phyloP scores from a whole-genome alignment of 1,284 basidiomycete species.

The Ceratobasidium sp. region DNA sequence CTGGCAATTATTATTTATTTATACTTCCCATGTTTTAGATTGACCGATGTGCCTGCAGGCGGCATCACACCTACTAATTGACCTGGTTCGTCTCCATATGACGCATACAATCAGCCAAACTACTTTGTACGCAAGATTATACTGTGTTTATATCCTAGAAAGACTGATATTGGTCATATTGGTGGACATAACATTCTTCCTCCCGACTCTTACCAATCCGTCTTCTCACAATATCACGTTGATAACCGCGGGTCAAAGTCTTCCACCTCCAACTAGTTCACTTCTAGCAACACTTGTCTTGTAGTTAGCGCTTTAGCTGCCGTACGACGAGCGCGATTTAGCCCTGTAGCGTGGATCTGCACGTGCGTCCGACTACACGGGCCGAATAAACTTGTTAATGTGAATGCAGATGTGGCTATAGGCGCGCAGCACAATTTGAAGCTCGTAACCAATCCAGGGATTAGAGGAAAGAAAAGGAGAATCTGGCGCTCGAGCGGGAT shows the following conservation, averaged over 20 bases:
- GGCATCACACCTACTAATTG: slow-evolving; percentile 47
- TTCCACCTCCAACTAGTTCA: slow-evolving; percentile 45
- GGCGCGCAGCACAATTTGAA: slow-evolving; percentile 13
- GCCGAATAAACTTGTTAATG: slow-evolving; percentile 1
- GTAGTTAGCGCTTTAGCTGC: slow-evolving; percentile 26
- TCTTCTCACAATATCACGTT: slow-evolving; percentile 40
- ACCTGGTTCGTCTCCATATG: slow-evolving; percentile 46
- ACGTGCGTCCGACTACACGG: slow-evolving; percentile 33
- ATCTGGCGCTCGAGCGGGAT: slow-evolving; percentile 21
- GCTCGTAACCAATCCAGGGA: slow-evolving; percentile 24
- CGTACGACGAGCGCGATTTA: slow-evolving; percentile 44
- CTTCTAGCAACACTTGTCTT: slow-evolving; percentile 43
- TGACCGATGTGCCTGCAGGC: slow-evolving; percentile 18
- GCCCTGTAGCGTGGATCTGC: slow-evolving; percentile 11
- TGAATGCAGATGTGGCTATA: slow-evolving; percentile 36
- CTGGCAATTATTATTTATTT: slow-evolving; percentile 19
- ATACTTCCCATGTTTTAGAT: too few species aligned
- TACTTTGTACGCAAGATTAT: slow-evolving; percentile 29
- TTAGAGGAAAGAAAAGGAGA: slow-evolving; percentile 27
- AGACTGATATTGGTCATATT: not conserved
- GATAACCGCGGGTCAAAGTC: slow-evolving; percentile 44
- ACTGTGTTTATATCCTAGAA: not conserved
- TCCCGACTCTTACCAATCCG: slow-evolving; percentile 39
- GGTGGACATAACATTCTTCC: slow-evolving; percentile 46
- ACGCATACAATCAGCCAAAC: slow-evolving; percentile 47